A percentile compares a stretch with the other conserved stretches of the same genome.
Evolutionary conservation across 2,329 filamentous ascomycete genomes (phyloP).

Genomic region (Pyrenophora graminea): DNA sequence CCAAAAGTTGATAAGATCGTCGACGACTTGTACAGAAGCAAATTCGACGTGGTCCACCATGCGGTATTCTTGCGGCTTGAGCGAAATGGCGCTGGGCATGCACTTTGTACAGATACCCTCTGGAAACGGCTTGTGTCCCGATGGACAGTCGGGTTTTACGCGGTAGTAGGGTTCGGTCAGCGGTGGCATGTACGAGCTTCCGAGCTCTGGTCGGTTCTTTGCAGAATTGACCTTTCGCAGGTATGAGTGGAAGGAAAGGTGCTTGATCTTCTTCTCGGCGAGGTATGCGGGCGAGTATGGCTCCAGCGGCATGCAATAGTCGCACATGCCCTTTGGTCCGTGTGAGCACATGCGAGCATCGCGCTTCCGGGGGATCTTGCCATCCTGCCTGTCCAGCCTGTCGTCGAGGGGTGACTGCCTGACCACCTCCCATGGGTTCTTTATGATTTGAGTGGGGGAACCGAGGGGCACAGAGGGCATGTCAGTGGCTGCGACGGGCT

Average conservation of each 20-base stretch:
- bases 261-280: constrained; percentile 96
- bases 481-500: constrained; percentile 70
- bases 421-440: constrained; percentile 92
- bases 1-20: constrained; percentile 92
- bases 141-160: constrained; percentile 85
- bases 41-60: constrained; percentile 99
- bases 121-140: constrained; percentile 90
- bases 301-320: constrained; percentile 97
- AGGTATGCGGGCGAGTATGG: constrained; percentile 90
- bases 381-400: constrained; percentile 80
- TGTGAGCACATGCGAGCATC: constrained; percentile 92
- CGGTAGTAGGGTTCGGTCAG: constrained; percentile 91
- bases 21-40: constrained; percentile 78
- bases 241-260: constrained; percentile 93
- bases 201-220: constrained; percentile 93
- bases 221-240: constrained; percentile 93
- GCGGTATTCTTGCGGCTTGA: constrained; percentile 90
- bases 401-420: constrained; percentile 88
- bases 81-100: constrained; percentile 92
- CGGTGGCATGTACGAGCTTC: constrained; percentile 93
- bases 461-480: constrained; percentile 65
- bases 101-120: constrained; percentile 98
- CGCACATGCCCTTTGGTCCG: constrained; percentile 97
- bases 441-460: constrained; percentile 65
- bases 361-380: constrained; percentile 78